A percentile compares a stretch with the other conserved stretches of the same genome.
These are phyloP conservation scores for Royoungia palumana DNA, from an alignment of 768 basidiomycete genomes.

Conservation along the genomic window DNA sequence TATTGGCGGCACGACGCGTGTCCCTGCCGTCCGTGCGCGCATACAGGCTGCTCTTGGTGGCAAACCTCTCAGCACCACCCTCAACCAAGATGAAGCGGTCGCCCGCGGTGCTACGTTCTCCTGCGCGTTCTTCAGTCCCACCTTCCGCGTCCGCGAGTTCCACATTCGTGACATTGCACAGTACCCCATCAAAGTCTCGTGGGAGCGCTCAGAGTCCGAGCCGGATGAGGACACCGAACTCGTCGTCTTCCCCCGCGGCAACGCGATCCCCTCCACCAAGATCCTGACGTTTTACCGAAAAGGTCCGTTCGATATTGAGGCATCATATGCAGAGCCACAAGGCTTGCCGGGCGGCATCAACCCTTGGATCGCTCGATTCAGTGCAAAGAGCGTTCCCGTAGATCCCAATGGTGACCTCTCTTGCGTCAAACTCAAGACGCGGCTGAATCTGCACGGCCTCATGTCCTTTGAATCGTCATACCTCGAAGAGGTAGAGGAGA, in stretches of 20 bases:
- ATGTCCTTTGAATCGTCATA: conserved; percentile 86
- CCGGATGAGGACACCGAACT: conserved; percentile 90
- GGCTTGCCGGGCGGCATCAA: conserved; percentile 74
- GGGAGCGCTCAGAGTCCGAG: conserved; percentile 72
- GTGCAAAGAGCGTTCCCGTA: conserved; percentile 75
- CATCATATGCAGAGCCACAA: conserved; percentile 71
- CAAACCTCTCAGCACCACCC: conserved; percentile 83
- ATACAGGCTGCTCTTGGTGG: conserved; percentile 83
- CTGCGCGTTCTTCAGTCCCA: conserved; percentile 94
- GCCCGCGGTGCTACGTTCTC: conserved; percentile 96
- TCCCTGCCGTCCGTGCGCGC: conserved; percentile 86
- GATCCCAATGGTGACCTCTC: conserved; percentile 69
- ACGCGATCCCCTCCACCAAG: conserved; percentile 89
- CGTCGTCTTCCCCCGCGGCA: conserved; percentile 83
- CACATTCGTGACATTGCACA: conserved; percentile 78
- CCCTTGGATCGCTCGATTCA: conserved; percentile 82
- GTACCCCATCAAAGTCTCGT: conserved; percentile 88
- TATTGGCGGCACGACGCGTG: conserved; percentile 88
- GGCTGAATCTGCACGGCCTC: conserved; percentile 83
- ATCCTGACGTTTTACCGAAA: conserved; percentile 93
- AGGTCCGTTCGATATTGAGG: conserved; percentile 84
- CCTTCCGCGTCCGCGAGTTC: conserved; percentile 98
- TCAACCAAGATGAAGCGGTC: conserved; percentile 97
- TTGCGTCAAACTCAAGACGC: conserved; percentile 86
- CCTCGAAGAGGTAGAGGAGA: conserved; percentile 78